Conservation (phyloP, 176 grass and related monocot species). For the Avena atlantica region DNA sequence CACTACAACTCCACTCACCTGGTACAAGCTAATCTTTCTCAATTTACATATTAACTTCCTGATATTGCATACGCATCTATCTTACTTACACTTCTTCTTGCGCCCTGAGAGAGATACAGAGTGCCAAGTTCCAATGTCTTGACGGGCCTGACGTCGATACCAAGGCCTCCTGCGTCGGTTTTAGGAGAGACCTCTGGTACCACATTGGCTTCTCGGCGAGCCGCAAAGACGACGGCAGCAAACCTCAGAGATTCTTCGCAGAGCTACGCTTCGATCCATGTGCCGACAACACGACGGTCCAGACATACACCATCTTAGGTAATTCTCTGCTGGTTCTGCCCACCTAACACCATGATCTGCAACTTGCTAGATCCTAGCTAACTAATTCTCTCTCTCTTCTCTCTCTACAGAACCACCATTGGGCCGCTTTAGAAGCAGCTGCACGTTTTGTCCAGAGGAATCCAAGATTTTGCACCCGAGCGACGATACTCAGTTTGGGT, state of each 20-base stretch:
- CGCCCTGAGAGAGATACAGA: not conserved
- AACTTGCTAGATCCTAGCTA: not conserved
- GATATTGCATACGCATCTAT: not conserved
- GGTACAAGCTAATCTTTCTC: not conserved
- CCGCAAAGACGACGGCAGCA: not conserved
- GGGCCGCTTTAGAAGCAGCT: not conserved
- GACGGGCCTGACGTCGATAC: not conserved
- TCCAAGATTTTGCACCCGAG: slow-evolving; percentile 15
- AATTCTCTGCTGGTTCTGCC: not conserved
- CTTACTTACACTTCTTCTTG: too few relatives aligned
- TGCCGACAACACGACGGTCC: not conserved
- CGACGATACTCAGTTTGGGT: not conserved
- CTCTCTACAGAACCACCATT: not conserved
- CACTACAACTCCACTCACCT: slow-evolving; percentile 22
- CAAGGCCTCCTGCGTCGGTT: not conserved
- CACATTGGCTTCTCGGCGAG: not conserved
- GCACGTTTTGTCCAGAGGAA: not conserved
- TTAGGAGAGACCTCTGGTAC: slow-evolving; percentile 14
- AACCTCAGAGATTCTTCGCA: not conserved
- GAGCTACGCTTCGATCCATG: not conserved
- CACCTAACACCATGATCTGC: not conserved
- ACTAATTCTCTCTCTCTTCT: not conserved
- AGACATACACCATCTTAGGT: slow-evolving; percentile 25
- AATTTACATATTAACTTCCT: too few relatives aligned
- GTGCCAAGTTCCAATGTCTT: not conserved